Conservation (phyloP, 768 basidiomycete genomes). For the Cyathus striatus region DNA sequence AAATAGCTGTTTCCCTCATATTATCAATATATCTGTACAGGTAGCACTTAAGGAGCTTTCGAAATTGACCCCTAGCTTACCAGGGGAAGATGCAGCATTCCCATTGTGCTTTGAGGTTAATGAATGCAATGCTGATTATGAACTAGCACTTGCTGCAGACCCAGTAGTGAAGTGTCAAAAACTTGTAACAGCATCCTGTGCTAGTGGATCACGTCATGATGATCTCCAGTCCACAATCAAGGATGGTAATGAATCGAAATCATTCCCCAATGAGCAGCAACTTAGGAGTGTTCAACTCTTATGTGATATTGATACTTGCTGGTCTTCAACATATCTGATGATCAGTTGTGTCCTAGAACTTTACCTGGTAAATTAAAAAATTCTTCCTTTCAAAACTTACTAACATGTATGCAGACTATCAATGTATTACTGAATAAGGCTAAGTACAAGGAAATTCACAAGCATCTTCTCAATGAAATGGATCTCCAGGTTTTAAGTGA, state of each 20-base stretch:
- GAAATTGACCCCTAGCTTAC: background rate
- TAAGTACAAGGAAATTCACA: slow-evolving; percentile 5
- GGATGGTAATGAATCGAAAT: background rate
- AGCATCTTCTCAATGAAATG: slow-evolving; percentile 6
- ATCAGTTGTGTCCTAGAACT: slow-evolving; percentile 18
- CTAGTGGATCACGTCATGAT: background rate
- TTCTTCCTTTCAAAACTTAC: background rate
- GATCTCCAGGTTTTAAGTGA: slow-evolving; percentile 14
- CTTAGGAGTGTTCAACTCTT: slow-evolving; percentile 13
- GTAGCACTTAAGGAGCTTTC: background rate
- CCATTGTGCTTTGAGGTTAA: background rate
- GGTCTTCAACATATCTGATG: slow-evolving; percentile 28
- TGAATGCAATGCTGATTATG: background rate
- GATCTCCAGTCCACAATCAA: background rate
- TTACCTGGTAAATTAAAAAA: slow-evolving; percentile 10
- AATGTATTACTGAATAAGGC: slow-evolving; percentile 2
- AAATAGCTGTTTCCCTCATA: background rate
- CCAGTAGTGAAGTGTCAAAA: background rate
- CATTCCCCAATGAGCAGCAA: background rate
- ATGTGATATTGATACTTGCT: slow-evolving; percentile 20
- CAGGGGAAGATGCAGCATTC: background rate
- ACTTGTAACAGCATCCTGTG: background rate
- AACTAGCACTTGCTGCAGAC: background rate
- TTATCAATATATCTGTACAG: background rate
- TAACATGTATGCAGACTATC: slow-evolving; percentile 3